Percentiles rank a stretch among this genome's conserved stretches.
phyloP scores from a whole-genome alignment of 164 flowering plant species.

The Stephania cephalantha region DNA sequence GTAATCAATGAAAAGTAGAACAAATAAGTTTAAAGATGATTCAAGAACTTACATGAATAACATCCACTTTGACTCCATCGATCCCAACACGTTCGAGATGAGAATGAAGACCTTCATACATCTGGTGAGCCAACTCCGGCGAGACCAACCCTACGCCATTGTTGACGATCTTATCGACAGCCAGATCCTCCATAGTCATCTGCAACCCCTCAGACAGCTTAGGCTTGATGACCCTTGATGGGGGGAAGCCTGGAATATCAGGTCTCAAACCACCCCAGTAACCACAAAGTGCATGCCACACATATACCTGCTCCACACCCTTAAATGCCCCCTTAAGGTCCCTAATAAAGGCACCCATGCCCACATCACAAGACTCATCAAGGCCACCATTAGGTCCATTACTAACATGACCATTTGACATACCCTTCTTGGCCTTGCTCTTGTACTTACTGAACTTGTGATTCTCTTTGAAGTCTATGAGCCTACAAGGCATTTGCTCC shows the following conservation, averaged over 20 bases:
- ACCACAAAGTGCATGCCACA: slow-evolving; percentile 92
- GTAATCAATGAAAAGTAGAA: too few relatives aligned
- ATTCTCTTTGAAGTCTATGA: slow-evolving; percentile 52
- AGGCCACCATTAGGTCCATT: too few relatives aligned
- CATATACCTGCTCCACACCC: slow-evolving; percentile 69
- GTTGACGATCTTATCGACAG: slow-evolving; percentile 76
- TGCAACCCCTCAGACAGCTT: slow-evolving; percentile 56
- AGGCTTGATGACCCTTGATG: slow-evolving; percentile 39
- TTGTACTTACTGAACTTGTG: slow-evolving; percentile 51
- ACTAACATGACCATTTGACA: neutral
- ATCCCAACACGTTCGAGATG: slow-evolving; percentile 62
- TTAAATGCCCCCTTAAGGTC: slow-evolving; percentile 58
- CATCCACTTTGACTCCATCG: slow-evolving; percentile 89
- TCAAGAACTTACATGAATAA: slow-evolving; percentile 66
- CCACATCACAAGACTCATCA: slow-evolving; percentile 15
- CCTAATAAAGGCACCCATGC: slow-evolving; percentile 68
- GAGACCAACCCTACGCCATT: slow-evolving; percentile 73
- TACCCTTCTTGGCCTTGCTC: slow-evolving; percentile 15
- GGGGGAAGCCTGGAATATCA: slow-evolving; percentile 40
- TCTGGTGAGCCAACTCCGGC: slow-evolving; percentile 52
- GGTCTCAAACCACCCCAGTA: slow-evolving; percentile 94
- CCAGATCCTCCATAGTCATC: slow-evolving; percentile 86
- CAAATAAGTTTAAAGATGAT: too few relatives aligned
- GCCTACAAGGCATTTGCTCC: slow-evolving; percentile 70
- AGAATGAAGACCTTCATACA: slow-evolving; percentile 81